Evolutionary conservation across 805 yeast genomes (phyloP).

Genomic region (Limtongia smithiae): DNA sequence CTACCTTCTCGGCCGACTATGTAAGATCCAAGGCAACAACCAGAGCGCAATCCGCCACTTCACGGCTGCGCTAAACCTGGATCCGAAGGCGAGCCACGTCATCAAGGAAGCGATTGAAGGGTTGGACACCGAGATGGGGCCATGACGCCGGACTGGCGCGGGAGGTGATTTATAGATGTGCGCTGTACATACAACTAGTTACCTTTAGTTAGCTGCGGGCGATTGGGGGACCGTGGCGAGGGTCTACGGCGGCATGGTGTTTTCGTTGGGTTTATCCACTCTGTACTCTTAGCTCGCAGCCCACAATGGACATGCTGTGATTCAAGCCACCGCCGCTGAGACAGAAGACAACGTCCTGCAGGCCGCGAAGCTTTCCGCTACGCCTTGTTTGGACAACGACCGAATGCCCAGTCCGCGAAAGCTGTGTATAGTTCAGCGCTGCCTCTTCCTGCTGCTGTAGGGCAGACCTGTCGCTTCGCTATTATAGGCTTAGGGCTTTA

Average conservation of each 20-base stretch:
- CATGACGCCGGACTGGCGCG: neutral
- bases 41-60: conserved; percentile 78
- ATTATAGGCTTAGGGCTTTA: too few species aligned
- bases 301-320: too few species aligned
- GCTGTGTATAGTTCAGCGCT: too few species aligned
- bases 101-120: conserved; percentile 77
- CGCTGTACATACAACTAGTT: too few species aligned
- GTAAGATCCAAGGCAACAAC: conserved; percentile 69
- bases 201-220: neutral
- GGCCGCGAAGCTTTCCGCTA: too few species aligned
- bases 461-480: too few species aligned
- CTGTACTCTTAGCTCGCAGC: too few species aligned
- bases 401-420: too few species aligned
- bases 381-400: too few species aligned
- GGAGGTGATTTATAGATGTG: neutral
- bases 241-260: neutral
- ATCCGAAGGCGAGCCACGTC: conserved; percentile 70
- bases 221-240: neutral
- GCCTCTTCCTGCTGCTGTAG: too few species aligned
- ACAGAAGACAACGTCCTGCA: too few species aligned
- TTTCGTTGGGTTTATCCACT: neutral
- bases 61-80: conserved; percentile 83
- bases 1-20: conserved; percentile 79
- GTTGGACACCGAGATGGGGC: conserved; percentile 10
- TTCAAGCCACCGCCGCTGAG: too few species aligned